phyloP scores from a whole-genome alignment of 371 early-diverging fungal species.

The Mucor irregularis region DNA sequence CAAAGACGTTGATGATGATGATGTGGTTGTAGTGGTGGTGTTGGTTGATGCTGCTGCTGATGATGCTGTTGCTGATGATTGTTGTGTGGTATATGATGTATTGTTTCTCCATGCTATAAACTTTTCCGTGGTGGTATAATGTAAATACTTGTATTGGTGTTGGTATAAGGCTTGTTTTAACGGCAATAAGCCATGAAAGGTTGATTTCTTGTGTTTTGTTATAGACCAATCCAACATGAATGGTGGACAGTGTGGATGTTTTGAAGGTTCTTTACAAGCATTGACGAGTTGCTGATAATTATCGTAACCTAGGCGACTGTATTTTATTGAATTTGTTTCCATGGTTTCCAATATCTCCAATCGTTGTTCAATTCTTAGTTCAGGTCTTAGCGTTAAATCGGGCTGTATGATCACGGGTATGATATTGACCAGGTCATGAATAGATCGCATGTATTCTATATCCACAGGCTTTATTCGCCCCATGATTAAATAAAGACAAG shows the following conservation, averaged over 20 bases:
- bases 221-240: slow-evolving; percentile 21
- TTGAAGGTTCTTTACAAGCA: slow-evolving; percentile 6
- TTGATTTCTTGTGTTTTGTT: not conserved
- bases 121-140: slow-evolving; percentile 6
- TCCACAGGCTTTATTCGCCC: slow-evolving; percentile 73
- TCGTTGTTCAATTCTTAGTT: slow-evolving; percentile 11
- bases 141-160: not conserved
- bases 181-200: slow-evolving; percentile 13
- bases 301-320: slow-evolving; percentile 8
- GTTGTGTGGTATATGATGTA: not conserved
- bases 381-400: slow-evolving; percentile 39
- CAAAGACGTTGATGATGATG: not conserved
- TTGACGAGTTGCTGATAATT: slow-evolving; percentile 5
- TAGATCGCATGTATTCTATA: slow-evolving; percentile 67
- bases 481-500: slow-evolving; percentile 65
- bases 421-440: slow-evolving; percentile 60
- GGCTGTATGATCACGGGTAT: slow-evolving; percentile 67
- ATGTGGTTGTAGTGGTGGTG: not conserved
- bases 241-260: slow-evolving; percentile 1
- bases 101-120: slow-evolving; percentile 17
- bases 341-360: slow-evolving; percentile 4
- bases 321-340: slow-evolving; percentile 10
- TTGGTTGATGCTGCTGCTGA: not conserved
- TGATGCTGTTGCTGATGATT: not conserved
- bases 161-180: slow-evolving; percentile 17